Base-by-base conservation (phyloP, 805 yeast genomes). In the Lipomyces lipofer region DNA sequence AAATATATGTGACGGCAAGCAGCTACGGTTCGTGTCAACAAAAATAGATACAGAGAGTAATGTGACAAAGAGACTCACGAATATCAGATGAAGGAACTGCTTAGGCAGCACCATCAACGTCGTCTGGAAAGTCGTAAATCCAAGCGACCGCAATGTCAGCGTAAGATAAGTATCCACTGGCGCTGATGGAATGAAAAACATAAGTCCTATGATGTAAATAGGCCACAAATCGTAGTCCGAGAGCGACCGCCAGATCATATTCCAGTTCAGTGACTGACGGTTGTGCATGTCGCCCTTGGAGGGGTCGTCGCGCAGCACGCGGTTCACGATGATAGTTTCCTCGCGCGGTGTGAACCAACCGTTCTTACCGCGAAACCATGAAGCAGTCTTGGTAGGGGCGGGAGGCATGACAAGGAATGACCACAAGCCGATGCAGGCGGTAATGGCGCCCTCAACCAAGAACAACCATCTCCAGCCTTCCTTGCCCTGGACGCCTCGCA, bases 381-480 rank as follows among this genome's bases (percentile, higher is more conserved):
- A 67, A 49, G 75, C 78, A 1, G 86, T 82, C 50, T 77, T 78
- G 7, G 77, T 77, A 1, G 78, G 79, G 2, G 80, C 75, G 0
- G 85, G 75, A 4, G 82, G 84, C 85, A 83, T 80, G 47, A 74
- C 54, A 56, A 73, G 75, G 59, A 70, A 78, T 1, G 78, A 67
- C 3, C 63, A 56, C 25, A 80, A 27, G 1, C 88, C 89, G 58
- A 85, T 73, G 1, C 65, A 17, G 4, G 83, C 67, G 1, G 89
- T 83, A 40, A 82, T 62, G 4, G 76, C 49, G 3, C 90, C 89
- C 65, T 84, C 88, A 46, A 83, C 69, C 19, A 83, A 60, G 58
- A 83, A 84, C 21, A 84, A 65, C 83, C 84, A 83, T 50, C 78
- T 71, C 88, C 88, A 83, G 22, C 84, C 83, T 15, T 71, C 70